Evolutionary conservation across 176 grass and related monocot genomes (phyloP).

Genomic region (Juncus inflexus): DNA sequence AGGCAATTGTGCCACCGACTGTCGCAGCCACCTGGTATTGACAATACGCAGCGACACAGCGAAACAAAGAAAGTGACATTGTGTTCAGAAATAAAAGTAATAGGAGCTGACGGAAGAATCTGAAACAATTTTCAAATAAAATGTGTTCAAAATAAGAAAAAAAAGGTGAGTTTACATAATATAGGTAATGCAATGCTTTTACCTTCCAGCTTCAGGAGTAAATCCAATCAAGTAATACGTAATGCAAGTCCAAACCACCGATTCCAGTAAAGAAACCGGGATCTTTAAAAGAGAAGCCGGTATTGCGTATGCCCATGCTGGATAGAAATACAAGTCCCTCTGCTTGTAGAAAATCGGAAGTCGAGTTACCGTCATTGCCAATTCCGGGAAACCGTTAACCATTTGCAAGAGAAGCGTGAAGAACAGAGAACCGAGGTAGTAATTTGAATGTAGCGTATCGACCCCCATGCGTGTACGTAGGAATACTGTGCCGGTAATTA

Average conservation of each 20-base stretch:
- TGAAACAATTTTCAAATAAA: conserved; percentile 19
- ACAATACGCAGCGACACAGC: conserved; percentile 47
- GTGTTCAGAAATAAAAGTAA: conserved; percentile 51
- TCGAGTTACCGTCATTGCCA: conserved; percentile 56
- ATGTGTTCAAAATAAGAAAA: not conserved
- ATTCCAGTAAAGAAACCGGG: conserved; percentile 62
- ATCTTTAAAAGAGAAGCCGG: conserved; percentile 61
- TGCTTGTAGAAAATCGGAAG: conserved; percentile 80
- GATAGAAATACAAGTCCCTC: conserved; percentile 72
- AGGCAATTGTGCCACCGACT: conserved; percentile 23
- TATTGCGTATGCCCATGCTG: conserved; percentile 81
- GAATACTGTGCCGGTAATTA: conserved; percentile 65
- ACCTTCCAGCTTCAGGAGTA: conserved; percentile 56
- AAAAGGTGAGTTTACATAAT: not conserved
- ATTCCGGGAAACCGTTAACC: conserved; percentile 75
- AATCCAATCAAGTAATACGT: conserved; percentile 86
- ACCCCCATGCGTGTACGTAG: conserved; percentile 47
- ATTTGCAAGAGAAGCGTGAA: conserved; percentile 52
- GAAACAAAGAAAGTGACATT: conserved; percentile 50
- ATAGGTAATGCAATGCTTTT: conserved; percentile 7
- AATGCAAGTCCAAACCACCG: conserved; percentile 64
- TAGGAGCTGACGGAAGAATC: conserved; percentile 61
- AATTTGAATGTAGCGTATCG: conserved; percentile 49
- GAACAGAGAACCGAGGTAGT: conserved; percentile 73
- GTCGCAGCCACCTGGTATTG: conserved; percentile 43